Evolutionary conservation across 2,329 filamentous ascomycete species (phyloP).

Genomic region (Plenodomus biglobosus): DNA sequence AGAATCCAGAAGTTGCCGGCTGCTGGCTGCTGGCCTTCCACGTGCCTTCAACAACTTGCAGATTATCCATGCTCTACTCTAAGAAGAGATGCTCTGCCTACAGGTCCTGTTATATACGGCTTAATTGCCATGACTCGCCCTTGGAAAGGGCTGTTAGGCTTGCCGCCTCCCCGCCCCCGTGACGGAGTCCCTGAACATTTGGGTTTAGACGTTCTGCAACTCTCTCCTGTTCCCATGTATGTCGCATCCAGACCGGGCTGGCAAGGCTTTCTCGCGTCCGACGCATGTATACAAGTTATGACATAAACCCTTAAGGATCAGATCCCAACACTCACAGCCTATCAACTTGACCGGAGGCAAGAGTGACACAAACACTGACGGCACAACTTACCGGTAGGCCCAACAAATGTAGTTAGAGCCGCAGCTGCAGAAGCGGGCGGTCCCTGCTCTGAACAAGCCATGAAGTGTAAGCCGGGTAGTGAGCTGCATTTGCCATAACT

Average conservation of each 20-base stretch:
- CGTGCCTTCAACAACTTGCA: neutral
- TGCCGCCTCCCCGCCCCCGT: neutral
- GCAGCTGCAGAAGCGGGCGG: neutral
- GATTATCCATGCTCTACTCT: neutral
- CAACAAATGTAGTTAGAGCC: neutral
- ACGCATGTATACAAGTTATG: too few species aligned
- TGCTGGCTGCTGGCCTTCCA: neutral
- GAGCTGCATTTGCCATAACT: neutral
- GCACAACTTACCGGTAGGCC: too few species aligned
- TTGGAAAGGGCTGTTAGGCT: neutral
- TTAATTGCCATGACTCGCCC: neutral
- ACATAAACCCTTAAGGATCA: too few species aligned
- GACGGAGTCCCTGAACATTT: too few species aligned
- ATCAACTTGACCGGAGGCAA: too few species aligned
- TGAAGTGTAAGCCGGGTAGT: neutral
- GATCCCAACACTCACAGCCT: too few species aligned
- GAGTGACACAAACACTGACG: too few species aligned
- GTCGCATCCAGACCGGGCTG: too few species aligned
- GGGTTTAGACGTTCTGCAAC: too few species aligned
- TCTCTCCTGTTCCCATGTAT: neutral
- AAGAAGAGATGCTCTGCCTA: neutral
- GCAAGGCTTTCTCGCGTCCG: too few species aligned
- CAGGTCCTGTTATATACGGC: neutral
- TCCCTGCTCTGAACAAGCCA: neutral
- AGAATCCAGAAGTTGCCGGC: neutral